Base-by-base conservation (phyloP, 345 rosid species). In the Citropsis articulata region DNA sequence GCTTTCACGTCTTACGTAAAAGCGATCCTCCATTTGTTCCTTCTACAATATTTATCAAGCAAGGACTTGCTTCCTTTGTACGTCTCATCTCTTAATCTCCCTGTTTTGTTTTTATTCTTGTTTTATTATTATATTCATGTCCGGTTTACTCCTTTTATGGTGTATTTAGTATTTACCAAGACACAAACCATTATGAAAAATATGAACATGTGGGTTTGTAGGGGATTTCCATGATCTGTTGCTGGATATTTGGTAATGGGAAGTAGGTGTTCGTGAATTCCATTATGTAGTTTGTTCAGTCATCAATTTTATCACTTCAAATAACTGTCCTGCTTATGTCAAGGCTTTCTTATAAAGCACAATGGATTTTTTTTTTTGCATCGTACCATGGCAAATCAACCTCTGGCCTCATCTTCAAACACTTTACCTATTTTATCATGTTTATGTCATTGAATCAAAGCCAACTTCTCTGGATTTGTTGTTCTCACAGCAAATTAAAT, bases 1-100 rank as follows among this genome's bases (percentile, higher is more conserved):
- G 98, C 86, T 96, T 96, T 85, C 99, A 96, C 79, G 98, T 96
- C 76, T 88, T 96, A 79, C 94, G 99, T 60, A 96, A 94, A 85
- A 94, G 98, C 63, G 95, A 94, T 85, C 97, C 97, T 76, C 95
- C 97, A 24, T 96, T 94, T 77, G 97, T 88, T 42, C 94, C 97
- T 24, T 83, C 95, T 68, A 69, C 93, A 61, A 89, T 86, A 79
- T 92, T 96, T 78, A 84, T 96, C 80, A 96, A 89, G 86, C 97
- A 90, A 90, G 99, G 99, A 64, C 97, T 96, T 42, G 77, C 94
- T 71, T 86, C 99, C 81, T 96, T 96, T 85, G 98, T 96, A 94
- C 57, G 97, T 79, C n/a, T 72, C 19, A 24, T 48, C 65, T 55
- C 9, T 65, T 67, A 4, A 68, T 65, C 35, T 79, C 74, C 65